Evolutionary conservation across 139 green algal genomes (phyloP).

Genomic region (Microglena sp.): DNA sequence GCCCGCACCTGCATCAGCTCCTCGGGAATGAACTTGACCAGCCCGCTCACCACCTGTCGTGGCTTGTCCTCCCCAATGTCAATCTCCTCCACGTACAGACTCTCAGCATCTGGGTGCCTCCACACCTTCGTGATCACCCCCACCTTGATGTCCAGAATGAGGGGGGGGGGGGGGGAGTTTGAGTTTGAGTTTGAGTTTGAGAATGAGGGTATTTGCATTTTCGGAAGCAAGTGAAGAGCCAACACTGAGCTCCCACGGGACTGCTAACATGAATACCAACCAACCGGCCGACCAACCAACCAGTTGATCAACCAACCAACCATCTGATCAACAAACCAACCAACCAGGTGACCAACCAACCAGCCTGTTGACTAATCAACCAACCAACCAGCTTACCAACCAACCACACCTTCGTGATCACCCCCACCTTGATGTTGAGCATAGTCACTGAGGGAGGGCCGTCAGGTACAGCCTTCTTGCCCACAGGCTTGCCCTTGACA

Average conservation of each 20-base stretch:
- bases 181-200: not conserved
- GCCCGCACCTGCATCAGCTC: constrained; percentile 65
- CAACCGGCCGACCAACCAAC: too few species aligned
- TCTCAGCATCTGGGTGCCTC: constrained; percentile 69
- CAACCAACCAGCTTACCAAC: too few species aligned
- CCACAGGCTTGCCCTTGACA: too few species aligned
- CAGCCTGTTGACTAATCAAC: too few species aligned
- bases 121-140: constrained; percentile 24
- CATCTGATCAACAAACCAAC: too few species aligned
- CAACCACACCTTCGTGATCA: constrained; percentile 26
- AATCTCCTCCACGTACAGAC: constrained; percentile 93
- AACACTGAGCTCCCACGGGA: too few species aligned
- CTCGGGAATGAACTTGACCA: constrained; percentile 86
- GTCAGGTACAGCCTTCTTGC: too few species aligned
- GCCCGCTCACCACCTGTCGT: constrained; percentile 70
- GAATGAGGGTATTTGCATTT: not conserved
- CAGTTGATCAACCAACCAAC: too few species aligned
- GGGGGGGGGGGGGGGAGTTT: not conserved
- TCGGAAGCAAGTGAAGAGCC: too few species aligned
- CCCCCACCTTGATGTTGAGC: constrained; percentile 50
- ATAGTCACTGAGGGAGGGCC: not conserved
- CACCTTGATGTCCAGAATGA: constrained; percentile 48
- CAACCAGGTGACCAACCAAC: too few species aligned
- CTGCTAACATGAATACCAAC: too few species aligned
- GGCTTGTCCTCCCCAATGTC: constrained; percentile 84